Evolutionary conservation across 805 yeast genomes (phyloP).

Genomic region (Vanderwaltozyma verrucispora): DNA sequence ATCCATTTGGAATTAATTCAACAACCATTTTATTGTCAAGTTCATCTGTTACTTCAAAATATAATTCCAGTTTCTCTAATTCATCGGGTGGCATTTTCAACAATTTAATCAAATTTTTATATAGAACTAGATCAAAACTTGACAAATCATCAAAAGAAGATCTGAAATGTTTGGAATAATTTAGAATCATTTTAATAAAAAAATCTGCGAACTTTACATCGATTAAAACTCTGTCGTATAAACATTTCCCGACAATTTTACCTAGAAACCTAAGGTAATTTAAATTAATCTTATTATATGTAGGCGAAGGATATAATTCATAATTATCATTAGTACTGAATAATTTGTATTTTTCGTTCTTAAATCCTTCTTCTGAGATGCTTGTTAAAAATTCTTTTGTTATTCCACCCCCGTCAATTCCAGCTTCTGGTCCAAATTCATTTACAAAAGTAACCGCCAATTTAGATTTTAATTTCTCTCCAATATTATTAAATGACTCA

Average conservation of each 20-base stretch:
- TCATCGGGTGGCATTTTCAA: conserved; percentile 45
- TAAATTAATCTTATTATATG: conserved; percentile 20
- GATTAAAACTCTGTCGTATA: conserved; percentile 71
- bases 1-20: conserved; percentile 56
- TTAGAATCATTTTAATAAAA: conserved; percentile 62
- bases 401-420: conserved; percentile 95
- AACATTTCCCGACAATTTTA: conserved; percentile 75
- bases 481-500: conserved; percentile 42
- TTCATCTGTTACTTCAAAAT: conserved; percentile 52
- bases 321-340: conserved; percentile 41
- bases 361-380: conserved; percentile 60
- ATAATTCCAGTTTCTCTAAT: conserved; percentile 44
- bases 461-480: conserved; percentile 45
- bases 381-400: conserved; percentile 83
- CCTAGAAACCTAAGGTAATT: conserved; percentile 56
- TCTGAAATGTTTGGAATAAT: conserved; percentile 23
- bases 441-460: conserved; percentile 60
- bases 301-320: conserved; percentile 52
- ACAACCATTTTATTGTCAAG: conserved; percentile 34
- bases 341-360: conserved; percentile 25
- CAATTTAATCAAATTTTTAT: conserved; percentile 52
- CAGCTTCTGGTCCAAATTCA: conserved; percentile 71
- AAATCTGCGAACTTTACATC: conserved; percentile 82
- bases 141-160: conserved; percentile 68
- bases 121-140: conserved; percentile 58